Evolutionary conservation across 2,329 filamentous ascomycete species (phyloP).

Genomic region (Fusarium domesticum): DNA sequence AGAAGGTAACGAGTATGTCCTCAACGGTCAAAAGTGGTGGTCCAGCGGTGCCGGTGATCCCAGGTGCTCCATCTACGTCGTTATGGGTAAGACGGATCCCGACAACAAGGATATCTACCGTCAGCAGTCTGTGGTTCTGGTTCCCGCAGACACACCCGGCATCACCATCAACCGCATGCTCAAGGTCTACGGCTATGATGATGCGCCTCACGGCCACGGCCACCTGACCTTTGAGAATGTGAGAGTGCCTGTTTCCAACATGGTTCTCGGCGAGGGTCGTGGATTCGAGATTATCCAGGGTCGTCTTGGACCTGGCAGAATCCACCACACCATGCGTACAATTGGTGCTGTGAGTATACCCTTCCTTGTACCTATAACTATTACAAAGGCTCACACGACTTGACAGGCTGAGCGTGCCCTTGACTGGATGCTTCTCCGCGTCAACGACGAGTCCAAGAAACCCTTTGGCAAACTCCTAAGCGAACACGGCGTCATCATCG

Average conservation of each 20-base stretch:
- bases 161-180: slow-evolving; percentile 95
- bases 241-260: slow-evolving; percentile 76
- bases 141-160: slow-evolving; percentile 75
- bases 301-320: slow-evolving; percentile 88
- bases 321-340: slow-evolving; percentile 95
- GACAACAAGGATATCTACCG: slow-evolving; percentile 73
- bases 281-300: slow-evolving; percentile 99
- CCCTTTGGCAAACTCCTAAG: slow-evolving; percentile 85
- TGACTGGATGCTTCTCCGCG: slow-evolving; percentile 90
- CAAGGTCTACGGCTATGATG: slow-evolving; percentile 91
- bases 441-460: slow-evolving; percentile 88
- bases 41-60: slow-evolving; percentile 92
- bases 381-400: slow-evolving; percentile 3
- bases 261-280: slow-evolving; percentile 88
- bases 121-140: slow-evolving; percentile 91
- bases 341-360: slow-evolving; percentile 68
- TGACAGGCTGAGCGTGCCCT: slow-evolving; percentile 75
- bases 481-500: slow-evolving; percentile 90
- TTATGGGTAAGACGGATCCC: slow-evolving; percentile 90
- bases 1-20: slow-evolving; percentile 83
- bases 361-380: no score
- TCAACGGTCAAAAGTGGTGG: slow-evolving; percentile 99
- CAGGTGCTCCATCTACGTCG: slow-evolving; percentile 88
- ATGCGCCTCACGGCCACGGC: slow-evolving; percentile 96
- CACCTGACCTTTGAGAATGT: slow-evolving; percentile 90